A percentile compares a stretch with the other conserved stretches of the same genome.
Conservation (phyloP, 75 land plant species). For the Pseudotsuga menziesii region DNA sequence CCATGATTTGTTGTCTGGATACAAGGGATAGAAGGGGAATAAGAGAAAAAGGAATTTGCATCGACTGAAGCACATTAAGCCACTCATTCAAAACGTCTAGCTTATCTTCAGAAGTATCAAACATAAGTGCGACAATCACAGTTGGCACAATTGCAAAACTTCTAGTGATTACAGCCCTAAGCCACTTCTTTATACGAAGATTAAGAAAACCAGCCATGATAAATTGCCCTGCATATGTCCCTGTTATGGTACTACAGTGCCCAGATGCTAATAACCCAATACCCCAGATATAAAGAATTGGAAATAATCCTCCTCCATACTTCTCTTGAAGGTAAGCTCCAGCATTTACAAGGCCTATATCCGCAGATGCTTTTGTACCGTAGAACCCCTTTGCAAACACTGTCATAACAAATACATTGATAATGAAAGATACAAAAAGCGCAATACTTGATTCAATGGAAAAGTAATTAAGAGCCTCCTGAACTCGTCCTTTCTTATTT, state of each 20-base stretch:
- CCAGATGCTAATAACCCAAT: conserved; percentile 51
- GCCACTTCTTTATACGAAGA: conserved; percentile 42
- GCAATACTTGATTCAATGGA: conserved; percentile 43
- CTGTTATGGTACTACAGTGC: conserved; percentile 56
- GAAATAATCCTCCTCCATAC: conserved; percentile 32
- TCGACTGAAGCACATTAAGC: conserved; percentile 51
- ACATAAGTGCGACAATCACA: conserved; percentile 41
- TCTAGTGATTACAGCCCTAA: conserved; percentile 42
- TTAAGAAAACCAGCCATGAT: conserved; percentile 45
- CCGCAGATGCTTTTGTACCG: conserved; percentile 23
- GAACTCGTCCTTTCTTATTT: conserved; percentile 24
- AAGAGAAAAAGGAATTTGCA: conserved; percentile 47
- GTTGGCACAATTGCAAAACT: conserved; percentile 50
- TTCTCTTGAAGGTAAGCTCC: conserved; percentile 16
- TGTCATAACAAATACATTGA: conserved; percentile 44
- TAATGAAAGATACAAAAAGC: conserved; percentile 39
- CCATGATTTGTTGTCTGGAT: conserved; percentile 43
- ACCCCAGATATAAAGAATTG: conserved; percentile 48
- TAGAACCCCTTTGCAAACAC: conserved; percentile 54
- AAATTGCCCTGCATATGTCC: conserved; percentile 41
- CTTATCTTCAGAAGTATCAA: conserved; percentile 29
- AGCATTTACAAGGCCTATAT: conserved; percentile 30
- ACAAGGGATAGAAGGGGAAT: conserved; percentile 43
- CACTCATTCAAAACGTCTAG: conserved; percentile 42
- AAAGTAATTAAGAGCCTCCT: conserved; percentile 46